Percentiles rank a stretch among this genome's conserved stretches.
Evolutionary conservation across 257 asterid species (phyloP).

Genomic region (Petunia axillaris): DNA sequence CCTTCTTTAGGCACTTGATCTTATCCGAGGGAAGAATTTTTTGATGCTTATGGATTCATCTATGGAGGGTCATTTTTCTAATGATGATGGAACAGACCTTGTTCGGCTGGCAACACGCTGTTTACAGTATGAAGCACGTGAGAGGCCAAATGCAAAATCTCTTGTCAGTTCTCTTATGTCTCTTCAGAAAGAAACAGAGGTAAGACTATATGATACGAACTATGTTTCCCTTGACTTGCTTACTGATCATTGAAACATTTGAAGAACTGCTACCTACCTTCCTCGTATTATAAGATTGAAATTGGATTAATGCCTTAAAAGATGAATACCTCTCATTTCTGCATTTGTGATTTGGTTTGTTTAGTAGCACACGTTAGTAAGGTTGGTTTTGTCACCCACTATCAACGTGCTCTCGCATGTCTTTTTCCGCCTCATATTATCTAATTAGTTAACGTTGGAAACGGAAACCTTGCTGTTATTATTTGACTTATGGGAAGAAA

Average conservation of each 20-base stretch:
- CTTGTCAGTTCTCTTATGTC: slow-evolving; percentile 63
- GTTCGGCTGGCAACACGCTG: slow-evolving; percentile 86
- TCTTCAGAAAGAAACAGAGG: slow-evolving; percentile 85
- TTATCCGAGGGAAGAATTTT: slow-evolving; percentile 73
- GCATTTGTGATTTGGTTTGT: slow-evolving; percentile 3
- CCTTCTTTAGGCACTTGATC: slow-evolving; percentile 76
- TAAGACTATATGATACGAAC: slow-evolving; percentile 21
- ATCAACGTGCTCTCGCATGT: neutral
- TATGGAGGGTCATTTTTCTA: slow-evolving; percentile 88
- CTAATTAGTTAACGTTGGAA: neutral
- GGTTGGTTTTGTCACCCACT: neutral
- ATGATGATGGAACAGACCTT: slow-evolving; percentile 86
- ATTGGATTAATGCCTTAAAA: neutral
- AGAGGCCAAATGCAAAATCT: slow-evolving; percentile 84
- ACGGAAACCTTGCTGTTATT: slow-evolving; percentile 8
- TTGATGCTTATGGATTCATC: slow-evolving; percentile 89
- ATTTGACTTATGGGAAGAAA: neutral
- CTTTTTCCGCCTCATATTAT: neutral
- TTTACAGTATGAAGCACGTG: slow-evolving; percentile 88
- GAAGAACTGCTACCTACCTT: neutral
- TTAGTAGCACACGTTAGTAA: neutral
- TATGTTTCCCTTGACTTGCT: slow-evolving; percentile 12
- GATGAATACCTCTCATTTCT: neutral
- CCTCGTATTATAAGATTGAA: neutral
- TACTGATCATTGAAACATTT: neutral